These are phyloP conservation scores for Boletus reticuloceps DNA, from an alignment of 768 basidiomycete genomes.

Conservation along the genomic window DNA sequence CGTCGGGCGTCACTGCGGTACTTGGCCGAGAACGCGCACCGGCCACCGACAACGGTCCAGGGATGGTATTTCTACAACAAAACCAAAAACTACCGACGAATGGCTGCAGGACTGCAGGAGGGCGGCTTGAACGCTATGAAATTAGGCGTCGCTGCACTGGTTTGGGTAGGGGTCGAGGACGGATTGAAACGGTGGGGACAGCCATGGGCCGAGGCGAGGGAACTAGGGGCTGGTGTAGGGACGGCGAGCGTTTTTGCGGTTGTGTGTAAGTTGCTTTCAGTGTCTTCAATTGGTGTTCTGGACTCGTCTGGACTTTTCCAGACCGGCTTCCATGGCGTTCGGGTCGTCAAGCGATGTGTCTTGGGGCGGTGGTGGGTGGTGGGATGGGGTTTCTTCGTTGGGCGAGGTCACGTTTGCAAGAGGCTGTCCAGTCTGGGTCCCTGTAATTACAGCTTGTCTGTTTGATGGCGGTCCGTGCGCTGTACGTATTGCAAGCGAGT, in stretches of 20 bases:
- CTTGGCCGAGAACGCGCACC: constrained; percentile 91
- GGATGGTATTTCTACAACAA: constrained; percentile 98
- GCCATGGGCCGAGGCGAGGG: constrained; percentile 42
- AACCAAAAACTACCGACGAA: constrained; percentile 88
- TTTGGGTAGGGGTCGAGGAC: constrained; percentile 52
- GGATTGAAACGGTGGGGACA: constrained; percentile 35
- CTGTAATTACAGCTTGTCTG: neutral
- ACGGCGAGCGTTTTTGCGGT: constrained; percentile 58
- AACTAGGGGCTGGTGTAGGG: constrained; percentile 63
- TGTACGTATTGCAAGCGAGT: constrained; percentile 1
- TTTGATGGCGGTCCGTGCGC: constrained; percentile 7
- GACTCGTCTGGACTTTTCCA: constrained; percentile 24
- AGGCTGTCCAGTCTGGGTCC: constrained; percentile 15
- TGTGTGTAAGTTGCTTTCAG: constrained; percentile 43
- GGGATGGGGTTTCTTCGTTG: constrained; percentile 48
- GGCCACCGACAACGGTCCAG: constrained; percentile 77
- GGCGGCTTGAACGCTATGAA: constrained; percentile 56
- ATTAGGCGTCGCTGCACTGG: constrained; percentile 45
- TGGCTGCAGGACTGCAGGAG: constrained; percentile 67
- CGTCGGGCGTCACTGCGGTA: constrained; percentile 72
- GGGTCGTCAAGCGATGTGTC: constrained; percentile 43
- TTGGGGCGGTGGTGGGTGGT: constrained; percentile 60
- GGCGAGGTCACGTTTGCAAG: constrained; percentile 30
- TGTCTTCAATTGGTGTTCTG: neutral
- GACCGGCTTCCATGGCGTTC: constrained; percentile 58